Evolutionary conservation across 129 eudicot species (phyloP).

Genomic region (Centrapalus pauciflorus): DNA sequence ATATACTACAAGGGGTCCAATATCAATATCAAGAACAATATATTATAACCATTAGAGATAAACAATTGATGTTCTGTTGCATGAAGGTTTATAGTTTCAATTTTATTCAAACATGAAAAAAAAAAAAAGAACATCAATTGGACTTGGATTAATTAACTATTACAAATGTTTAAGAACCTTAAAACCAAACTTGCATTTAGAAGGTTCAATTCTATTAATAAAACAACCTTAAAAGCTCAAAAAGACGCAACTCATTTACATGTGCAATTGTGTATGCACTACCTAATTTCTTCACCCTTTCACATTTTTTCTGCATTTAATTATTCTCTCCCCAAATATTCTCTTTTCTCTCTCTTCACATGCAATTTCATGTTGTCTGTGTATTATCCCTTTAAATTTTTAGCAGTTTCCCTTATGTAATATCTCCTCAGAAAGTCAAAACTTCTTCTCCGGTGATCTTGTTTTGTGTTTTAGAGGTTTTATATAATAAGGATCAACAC

Average conservation of each 20-base stretch:
- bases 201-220: neutral
- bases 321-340: neutral
- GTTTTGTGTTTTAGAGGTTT: neutral
- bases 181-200: neutral
- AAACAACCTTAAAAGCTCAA: neutral
- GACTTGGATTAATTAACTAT: neutral
- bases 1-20: too few relatives aligned
- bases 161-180: neutral
- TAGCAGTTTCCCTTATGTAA: neutral
- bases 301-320: conserved; percentile 10
- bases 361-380: neutral
- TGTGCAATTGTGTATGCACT: conserved; percentile 1
- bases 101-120: neutral
- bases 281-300: neutral
- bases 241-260: neutral
- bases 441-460: neutral
- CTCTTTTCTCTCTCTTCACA: neutral
- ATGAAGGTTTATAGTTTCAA: neutral
- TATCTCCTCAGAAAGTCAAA: neutral
- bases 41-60: neutral
- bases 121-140: neutral
- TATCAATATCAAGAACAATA: neutral
- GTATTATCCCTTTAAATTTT: neutral
- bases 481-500: neutral
- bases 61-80: neutral